Conservation (phyloP, 345 rosid genomes). For the Ceriops tagal region DNA sequence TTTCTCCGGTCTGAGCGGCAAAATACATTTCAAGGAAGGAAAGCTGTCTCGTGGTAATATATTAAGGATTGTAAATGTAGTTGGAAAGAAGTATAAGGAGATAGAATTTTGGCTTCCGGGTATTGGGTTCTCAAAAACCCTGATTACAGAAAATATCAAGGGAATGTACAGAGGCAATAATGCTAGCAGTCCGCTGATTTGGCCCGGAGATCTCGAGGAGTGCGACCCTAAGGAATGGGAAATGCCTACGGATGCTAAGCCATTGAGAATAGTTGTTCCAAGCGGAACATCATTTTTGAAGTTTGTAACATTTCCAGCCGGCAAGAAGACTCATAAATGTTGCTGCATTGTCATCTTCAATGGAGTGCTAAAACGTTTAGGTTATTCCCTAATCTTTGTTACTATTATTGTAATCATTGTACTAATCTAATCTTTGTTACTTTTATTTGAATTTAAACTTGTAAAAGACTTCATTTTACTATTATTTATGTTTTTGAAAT, state of each 20-base stretch:
- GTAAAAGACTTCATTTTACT: too few species aligned
- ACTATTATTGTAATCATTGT: too few species aligned
- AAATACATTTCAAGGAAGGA: not conserved
- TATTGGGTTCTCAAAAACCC: not conserved
- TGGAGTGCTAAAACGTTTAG: not conserved
- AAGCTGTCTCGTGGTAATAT: not conserved
- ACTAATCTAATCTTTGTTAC: too few species aligned
- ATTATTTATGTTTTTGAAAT: too few species aligned
- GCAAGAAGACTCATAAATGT: not conserved
- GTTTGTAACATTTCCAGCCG: not conserved
- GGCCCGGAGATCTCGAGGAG: not conserved
- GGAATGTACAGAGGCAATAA: not conserved
- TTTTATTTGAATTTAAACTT: too few species aligned
- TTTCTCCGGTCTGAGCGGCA: not conserved
- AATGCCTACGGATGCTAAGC: not conserved
- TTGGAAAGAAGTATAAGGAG: not conserved
- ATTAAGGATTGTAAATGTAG: not conserved
- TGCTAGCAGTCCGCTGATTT: not conserved
- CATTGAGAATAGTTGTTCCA: not conserved
- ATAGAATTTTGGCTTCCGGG: not conserved
- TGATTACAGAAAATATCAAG: not conserved
- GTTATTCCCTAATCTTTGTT: not conserved
- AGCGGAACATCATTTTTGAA: not conserved
- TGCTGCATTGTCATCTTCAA: not conserved
- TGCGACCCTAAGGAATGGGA: not conserved